phyloP scores from a whole-genome alignment of 306 rosid species.

The Malus sylvestris region DNA sequence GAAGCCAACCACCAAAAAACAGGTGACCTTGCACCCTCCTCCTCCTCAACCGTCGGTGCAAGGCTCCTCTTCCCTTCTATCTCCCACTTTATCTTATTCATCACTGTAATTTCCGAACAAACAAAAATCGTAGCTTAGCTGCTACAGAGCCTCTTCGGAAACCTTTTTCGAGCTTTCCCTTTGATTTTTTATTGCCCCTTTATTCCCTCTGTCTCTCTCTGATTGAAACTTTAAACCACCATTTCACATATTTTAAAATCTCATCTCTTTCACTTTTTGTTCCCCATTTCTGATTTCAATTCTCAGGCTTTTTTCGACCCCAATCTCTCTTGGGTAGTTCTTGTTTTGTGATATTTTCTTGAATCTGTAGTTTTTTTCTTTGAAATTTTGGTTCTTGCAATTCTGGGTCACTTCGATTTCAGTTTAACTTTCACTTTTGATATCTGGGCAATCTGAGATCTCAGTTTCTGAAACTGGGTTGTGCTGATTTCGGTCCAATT shows the following conservation, averaged over 20 bases:
- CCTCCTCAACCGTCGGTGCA: constrained; percentile 8
- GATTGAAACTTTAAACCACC: constrained; percentile 26
- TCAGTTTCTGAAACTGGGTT: constrained; percentile 24
- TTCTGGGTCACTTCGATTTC: constrained; percentile 9
- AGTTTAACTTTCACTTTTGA: not conserved
- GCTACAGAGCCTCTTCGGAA: not conserved
- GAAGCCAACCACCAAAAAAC: not conserved
- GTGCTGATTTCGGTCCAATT: constrained; percentile 3
- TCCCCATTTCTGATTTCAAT: constrained; percentile 5
- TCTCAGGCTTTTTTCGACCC: not conserved
- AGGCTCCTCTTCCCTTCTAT: not conserved
- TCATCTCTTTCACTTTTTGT: not conserved
- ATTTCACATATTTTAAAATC: constrained; percentile 11
- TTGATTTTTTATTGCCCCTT: not conserved
- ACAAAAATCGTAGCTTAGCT: not conserved
- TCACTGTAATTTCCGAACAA: not conserved
- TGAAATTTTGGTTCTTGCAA: not conserved
- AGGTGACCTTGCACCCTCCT: constrained; percentile 16
- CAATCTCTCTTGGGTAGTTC: constrained; percentile 7
- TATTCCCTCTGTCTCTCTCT: constrained; percentile 38
- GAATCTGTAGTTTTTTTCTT: not conserved
- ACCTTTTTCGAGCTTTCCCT: constrained; percentile 1
- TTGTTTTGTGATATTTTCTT: not conserved
- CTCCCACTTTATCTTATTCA: not conserved
- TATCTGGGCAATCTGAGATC: constrained; percentile 26